Evolutionary conservation across 345 rosid genomes (phyloP).

Genomic region (Carallia brachiata): DNA sequence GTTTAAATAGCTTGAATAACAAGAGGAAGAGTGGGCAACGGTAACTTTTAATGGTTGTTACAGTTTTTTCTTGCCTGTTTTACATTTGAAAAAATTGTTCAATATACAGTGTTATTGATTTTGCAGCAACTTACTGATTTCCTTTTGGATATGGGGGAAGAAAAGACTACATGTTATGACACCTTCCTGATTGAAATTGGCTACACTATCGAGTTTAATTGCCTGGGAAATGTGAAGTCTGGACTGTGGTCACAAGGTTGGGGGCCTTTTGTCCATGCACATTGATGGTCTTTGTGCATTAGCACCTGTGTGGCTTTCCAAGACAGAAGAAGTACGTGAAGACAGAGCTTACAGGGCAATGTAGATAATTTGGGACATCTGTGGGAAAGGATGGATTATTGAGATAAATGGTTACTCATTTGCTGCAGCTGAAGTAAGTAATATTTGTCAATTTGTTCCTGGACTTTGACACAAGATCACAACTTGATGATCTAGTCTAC

Average conservation of each 20-base stretch:
- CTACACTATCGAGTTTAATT: constrained; percentile 46
- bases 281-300: constrained; percentile 84
- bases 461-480: constrained; percentile 90
- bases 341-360: constrained; percentile 91
- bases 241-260: constrained; percentile 90
- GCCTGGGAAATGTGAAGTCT: constrained; percentile 63
- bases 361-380: constrained; percentile 89
- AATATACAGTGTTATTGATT: too few relatives aligned
- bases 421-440: constrained; percentile 90
- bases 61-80: too few relatives aligned
- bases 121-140: too few relatives aligned
- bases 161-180: too few relatives aligned
- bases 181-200: too few relatives aligned
- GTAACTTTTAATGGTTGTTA: too few relatives aligned
- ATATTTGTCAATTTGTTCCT: constrained; percentile 45
- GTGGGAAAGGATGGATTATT: constrained; percentile 95
- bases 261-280: constrained; percentile 98
- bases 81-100: too few relatives aligned
- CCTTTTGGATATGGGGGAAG: too few relatives aligned
- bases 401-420: constrained; percentile 99
- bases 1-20: constrained; percentile 22
- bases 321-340: constrained; percentile 91
- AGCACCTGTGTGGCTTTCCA: constrained; percentile 96
- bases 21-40: too few relatives aligned
- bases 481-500: constrained; percentile 73